Conservation (phyloP, 306 rosid genomes). For the Castanopsis chinensis region DNA sequence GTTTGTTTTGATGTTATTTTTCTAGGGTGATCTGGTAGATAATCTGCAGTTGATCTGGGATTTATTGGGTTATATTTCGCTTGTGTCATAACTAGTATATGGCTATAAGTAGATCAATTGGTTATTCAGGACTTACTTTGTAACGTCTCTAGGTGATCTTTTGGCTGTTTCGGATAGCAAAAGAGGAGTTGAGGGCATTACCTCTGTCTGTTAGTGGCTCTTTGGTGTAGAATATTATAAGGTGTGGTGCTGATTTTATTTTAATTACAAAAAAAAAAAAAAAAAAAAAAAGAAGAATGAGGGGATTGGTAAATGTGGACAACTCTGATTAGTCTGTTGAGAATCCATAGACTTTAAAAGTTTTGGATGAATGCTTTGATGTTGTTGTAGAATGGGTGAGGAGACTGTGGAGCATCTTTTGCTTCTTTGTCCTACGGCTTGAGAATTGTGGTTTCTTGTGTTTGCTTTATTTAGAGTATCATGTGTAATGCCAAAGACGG, state of each 20-base stretch:
- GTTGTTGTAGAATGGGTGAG: too few relatives aligned
- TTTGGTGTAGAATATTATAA: neutral
- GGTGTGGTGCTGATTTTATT: neutral
- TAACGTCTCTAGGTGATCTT: neutral
- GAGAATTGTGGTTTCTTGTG: too few relatives aligned
- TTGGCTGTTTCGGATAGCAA: neutral
- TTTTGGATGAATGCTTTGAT: too few relatives aligned
- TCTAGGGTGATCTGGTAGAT: neutral
- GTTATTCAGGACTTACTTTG: neutral
- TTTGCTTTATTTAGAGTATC: too few relatives aligned
- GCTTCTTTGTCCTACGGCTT: too few relatives aligned
- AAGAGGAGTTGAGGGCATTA: neutral
- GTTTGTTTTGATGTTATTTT: neutral
- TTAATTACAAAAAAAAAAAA: neutral
- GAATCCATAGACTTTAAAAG: too few relatives aligned
- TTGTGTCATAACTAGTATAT: neutral
- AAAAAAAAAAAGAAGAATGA: neutral
- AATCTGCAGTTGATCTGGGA: neutral
- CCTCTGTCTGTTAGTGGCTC: neutral
- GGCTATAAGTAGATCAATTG: neutral
- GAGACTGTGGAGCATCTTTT: too few relatives aligned
- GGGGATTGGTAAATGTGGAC: neutral
- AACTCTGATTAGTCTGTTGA: too few relatives aligned
- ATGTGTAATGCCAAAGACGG: too few relatives aligned
- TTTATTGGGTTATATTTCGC: neutral